phyloP scores from a whole-genome alignment of 2,329 filamentous ascomycete genomes.

The Seiridium unicorne region DNA sequence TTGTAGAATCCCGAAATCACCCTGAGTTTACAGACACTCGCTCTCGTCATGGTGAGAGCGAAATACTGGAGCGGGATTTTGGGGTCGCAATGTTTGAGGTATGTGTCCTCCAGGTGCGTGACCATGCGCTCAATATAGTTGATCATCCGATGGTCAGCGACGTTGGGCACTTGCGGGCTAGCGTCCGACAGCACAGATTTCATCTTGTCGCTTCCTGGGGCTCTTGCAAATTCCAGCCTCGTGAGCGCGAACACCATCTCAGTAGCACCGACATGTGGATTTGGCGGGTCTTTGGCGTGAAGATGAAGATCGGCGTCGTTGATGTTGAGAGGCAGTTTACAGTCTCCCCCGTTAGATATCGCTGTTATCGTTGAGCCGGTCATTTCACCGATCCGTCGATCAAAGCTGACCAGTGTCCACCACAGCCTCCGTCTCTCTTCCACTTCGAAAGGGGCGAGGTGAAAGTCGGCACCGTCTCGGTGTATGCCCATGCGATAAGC shows the following conservation, averaged over 20 bases:
- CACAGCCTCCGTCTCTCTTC: slow-evolving; percentile 71
- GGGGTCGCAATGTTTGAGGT: slow-evolving; percentile 54
- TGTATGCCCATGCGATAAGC: slow-evolving; percentile 70
- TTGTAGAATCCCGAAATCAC: slow-evolving; percentile 53
- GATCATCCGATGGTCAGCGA: slow-evolving; percentile 48
- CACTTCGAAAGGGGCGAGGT: slow-evolving; percentile 57
- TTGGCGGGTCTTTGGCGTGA: slow-evolving; percentile 53
- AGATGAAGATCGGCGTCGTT: slow-evolving; percentile 60
- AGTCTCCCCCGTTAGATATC: slow-evolving; percentile 52
- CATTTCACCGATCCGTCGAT: slow-evolving; percentile 67
- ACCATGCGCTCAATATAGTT: slow-evolving; percentile 53
- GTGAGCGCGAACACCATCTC: slow-evolving; percentile 61
- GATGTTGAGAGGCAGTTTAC: slow-evolving; percentile 58
- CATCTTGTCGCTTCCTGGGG: slow-evolving; percentile 47
- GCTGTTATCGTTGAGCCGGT: slow-evolving; percentile 57
- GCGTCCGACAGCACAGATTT: slow-evolving; percentile 25
- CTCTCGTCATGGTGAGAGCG: slow-evolving; percentile 55
- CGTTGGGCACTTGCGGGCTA: slow-evolving; percentile 41
- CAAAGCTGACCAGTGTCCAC: slow-evolving; percentile 71
- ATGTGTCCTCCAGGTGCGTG: slow-evolving; percentile 53
- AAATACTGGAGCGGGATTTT: slow-evolving; percentile 60
- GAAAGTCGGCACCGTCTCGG: slow-evolving; percentile 54
- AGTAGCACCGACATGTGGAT: slow-evolving; percentile 48
- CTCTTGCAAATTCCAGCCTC: slow-evolving; percentile 55
- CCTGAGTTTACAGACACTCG: slow-evolving; percentile 55